Percentiles rank a stretch among this genome's conserved stretches.
Conservation (phyloP, 2,329 filamentous ascomycete genomes). For the Cladophialophora carrionii region DNA sequence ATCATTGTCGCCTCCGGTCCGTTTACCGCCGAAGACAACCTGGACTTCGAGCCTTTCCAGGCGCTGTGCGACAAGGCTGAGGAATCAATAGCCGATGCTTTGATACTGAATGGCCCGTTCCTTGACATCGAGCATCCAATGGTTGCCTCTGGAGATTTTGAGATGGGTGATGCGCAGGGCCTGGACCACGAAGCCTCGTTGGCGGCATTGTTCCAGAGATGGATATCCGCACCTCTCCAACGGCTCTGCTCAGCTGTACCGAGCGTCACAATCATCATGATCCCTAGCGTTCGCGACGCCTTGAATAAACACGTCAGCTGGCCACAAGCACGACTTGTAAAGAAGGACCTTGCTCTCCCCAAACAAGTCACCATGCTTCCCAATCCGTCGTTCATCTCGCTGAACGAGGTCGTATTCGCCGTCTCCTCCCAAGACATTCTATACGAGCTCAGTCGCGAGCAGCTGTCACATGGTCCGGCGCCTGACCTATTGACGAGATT, state of each 20-base stretch:
- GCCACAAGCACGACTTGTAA: conserved; percentile 73
- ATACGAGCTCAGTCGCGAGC: conserved; percentile 77
- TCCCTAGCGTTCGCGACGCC: conserved; percentile 80
- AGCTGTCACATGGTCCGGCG: conserved; percentile 63
- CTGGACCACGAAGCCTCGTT: conserved; percentile 79
- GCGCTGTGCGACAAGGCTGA: conserved; percentile 77
- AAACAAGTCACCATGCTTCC: conserved; percentile 77
- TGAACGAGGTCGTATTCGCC: conserved; percentile 85
- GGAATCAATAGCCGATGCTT: conserved; percentile 72
- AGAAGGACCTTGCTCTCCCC: conserved; percentile 75
- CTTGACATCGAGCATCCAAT: conserved; percentile 89
- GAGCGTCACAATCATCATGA: conserved; percentile 76
- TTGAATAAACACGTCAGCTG: conserved; percentile 83
- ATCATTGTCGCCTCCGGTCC: conserved; percentile 81
- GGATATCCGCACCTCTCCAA: conserved; percentile 74
- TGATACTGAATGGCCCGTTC: conserved; percentile 85
- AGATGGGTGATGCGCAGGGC: conserved; percentile 63
- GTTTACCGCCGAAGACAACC: conserved; percentile 88
- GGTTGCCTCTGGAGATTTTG: conserved; percentile 77
- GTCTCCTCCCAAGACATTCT: conserved; percentile 83
- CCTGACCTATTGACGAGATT: conserved; percentile 68
- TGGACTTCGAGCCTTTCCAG: conserved; percentile 85
- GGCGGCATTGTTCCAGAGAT: conserved; percentile 77
- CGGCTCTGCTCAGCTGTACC: conserved; percentile 72
- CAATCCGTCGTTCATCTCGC: conserved; percentile 84